Conservation (phyloP, 2,329 filamentous ascomycete species). For the Cordyceps cicadae region DNA sequence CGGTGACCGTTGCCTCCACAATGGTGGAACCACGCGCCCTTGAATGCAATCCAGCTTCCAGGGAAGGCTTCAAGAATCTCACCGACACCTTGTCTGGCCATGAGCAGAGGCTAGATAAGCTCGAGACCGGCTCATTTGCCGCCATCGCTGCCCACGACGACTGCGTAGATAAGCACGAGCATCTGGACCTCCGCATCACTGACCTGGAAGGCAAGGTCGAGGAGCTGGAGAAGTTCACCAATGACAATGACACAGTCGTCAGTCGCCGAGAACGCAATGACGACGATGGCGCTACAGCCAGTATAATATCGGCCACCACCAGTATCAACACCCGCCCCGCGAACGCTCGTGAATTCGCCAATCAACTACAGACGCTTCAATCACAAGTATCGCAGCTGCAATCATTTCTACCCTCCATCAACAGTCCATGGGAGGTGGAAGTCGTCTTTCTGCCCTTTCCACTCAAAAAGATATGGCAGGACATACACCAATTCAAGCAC, state of each 20-base stretch:
- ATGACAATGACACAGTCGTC: conserved; percentile 36
- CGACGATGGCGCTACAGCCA: conserved; percentile 36
- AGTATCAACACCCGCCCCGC: conserved; percentile 31
- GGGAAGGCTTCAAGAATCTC: conserved; percentile 36
- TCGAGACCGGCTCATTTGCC: conserved; percentile 65
- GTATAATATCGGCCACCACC: conserved; percentile 39
- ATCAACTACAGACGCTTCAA: conserved; percentile 41
- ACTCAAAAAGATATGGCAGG: conserved; percentile 47
- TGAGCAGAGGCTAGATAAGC: conserved; percentile 54
- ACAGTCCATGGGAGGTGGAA: conserved; percentile 64
- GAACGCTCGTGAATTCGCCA: conserved; percentile 39
- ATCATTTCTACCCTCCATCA: conserved; percentile 50
- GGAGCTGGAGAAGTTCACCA: conserved; percentile 47
- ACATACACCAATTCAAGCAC: conserved; percentile 38
- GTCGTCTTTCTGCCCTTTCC: conserved; percentile 68
- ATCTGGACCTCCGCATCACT: conserved; percentile 56
- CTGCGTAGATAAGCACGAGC: conserved; percentile 58
- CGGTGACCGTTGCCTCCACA: conserved; percentile 18
- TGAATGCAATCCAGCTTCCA: conserved; percentile 19
- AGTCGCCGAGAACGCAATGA: conserved; percentile 30
- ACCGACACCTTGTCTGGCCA: conserved; percentile 50
- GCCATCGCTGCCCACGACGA: conserved; percentile 55
- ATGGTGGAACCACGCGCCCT: conserved; percentile 21
- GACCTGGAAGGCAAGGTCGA: conserved; percentile 59
- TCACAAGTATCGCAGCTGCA: conserved; percentile 49